phyloP scores from a whole-genome alignment of 192 early-diverging fungal genomes.

The Backusella sp. region DNA sequence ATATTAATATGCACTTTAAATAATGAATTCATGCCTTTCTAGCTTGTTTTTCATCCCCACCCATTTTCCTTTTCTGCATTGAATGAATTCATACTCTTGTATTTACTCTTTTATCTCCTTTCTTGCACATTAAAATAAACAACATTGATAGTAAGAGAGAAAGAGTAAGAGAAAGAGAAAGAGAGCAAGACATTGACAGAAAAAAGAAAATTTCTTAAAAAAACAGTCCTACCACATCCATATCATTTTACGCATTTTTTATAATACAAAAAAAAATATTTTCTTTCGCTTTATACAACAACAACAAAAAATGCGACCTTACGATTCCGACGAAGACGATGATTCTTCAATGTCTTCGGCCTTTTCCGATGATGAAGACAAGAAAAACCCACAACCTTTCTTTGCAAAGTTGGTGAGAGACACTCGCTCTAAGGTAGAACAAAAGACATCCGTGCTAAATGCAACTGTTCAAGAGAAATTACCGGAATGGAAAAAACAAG shows the following conservation, averaged over 20 bases:
- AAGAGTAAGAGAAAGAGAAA: too few relatives aligned
- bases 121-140: too few relatives aligned
- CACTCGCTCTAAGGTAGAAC: slow-evolving; percentile 28
- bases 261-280: neutral
- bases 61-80: too few relatives aligned
- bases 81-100: too few relatives aligned
- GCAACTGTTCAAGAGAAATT: slow-evolving; percentile 33
- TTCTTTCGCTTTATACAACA: neutral
- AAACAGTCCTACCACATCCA: neutral
- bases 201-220: neutral
- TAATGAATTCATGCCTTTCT: too few relatives aligned
- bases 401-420: slow-evolving; percentile 30
- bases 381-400: neutral
- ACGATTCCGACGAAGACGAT: neutral
- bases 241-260: neutral
- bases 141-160: too few relatives aligned
- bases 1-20: too few relatives aligned
- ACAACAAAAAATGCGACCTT: neutral
- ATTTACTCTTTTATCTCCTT: too few relatives aligned
- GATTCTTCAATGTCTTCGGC: slow-evolving; percentile 15
- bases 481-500: slow-evolving; percentile 35
- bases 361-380: slow-evolving; percentile 6
- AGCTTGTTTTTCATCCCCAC: too few relatives aligned
- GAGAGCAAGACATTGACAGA: neutral
- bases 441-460: slow-evolving; percentile 29